Evolutionary conservation across 192 early-diverging fungal genomes (phyloP).

Genomic region (Lobosporangium transversale): DNA sequence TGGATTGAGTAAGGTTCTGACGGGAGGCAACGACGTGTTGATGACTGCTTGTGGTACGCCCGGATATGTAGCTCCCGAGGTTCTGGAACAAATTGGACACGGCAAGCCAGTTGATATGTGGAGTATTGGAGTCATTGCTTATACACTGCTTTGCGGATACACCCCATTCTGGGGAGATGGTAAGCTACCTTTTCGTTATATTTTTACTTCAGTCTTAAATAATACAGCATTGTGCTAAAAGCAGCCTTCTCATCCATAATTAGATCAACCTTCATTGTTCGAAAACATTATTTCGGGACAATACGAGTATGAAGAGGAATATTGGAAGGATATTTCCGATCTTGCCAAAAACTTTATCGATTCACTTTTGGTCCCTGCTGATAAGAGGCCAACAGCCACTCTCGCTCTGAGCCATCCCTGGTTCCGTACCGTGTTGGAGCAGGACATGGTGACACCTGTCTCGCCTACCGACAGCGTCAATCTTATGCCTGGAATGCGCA

Average conservation of each 20-base stretch:
- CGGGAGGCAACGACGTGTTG: conserved; percentile 64
- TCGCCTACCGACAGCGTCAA: conserved; percentile 48
- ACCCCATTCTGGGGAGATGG: conserved; percentile 71
- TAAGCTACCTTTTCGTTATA: conserved; percentile 49
- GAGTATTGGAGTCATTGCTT: conserved; percentile 76
- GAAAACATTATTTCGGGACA: conserved; percentile 56
- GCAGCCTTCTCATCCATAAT: conserved; percentile 44
- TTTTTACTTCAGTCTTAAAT: conserved; percentile 12
- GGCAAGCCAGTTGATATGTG: conserved; percentile 78
- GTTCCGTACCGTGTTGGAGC: conserved; percentile 62
- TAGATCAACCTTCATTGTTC: conserved; percentile 36
- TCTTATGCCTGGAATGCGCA: conserved; percentile 38
- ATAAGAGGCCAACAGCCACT: conserved; percentile 69
- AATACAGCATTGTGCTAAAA: no score
- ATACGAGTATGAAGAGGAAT: conserved; percentile 79
- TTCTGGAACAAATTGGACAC: conserved; percentile 68
- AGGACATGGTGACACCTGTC: conserved; percentile 31
- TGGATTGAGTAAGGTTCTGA: conserved; percentile 74
- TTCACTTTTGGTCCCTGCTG: conserved; percentile 65
- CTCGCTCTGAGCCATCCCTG: conserved; percentile 82
- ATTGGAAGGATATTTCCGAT: conserved; percentile 73
- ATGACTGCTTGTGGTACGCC: conserved; percentile 75
- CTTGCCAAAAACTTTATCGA: conserved; percentile 74
- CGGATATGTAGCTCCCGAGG: conserved; percentile 75
- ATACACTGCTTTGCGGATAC: conserved; percentile 81